phyloP scores from a whole-genome alignment of 2,329 filamentous ascomycete species.

The Beauveria asiatica region DNA sequence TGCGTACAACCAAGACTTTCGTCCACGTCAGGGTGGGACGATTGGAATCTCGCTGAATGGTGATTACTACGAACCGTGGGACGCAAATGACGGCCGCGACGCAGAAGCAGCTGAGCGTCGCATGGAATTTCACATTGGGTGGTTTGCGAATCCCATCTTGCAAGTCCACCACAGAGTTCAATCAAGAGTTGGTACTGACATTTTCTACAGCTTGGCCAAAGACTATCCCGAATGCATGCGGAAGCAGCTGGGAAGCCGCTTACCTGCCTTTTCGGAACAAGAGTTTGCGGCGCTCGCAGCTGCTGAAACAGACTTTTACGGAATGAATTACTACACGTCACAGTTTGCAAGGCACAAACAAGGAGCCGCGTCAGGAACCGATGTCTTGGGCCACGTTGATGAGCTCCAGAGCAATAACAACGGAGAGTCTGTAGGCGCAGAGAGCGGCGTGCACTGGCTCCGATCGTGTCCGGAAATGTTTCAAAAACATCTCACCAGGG shows the following conservation, averaged over 20 bases:
- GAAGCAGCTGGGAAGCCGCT: slow-evolving; percentile 22
- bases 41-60: slow-evolving; percentile 31
- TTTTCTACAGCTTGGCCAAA: slow-evolving; percentile 16
- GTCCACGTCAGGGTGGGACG: slow-evolving; percentile 19
- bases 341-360: slow-evolving; percentile 25
- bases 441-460: slow-evolving; percentile 27
- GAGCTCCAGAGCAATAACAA: slow-evolving; percentile 24
- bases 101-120: slow-evolving; percentile 24
- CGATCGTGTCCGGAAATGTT: slow-evolving; percentile 22
- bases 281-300: slow-evolving; percentile 20
- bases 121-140: slow-evolving; percentile 31
- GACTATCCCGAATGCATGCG: slow-evolving; percentile 30
- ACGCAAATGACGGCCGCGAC: slow-evolving; percentile 18
- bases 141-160: slow-evolving; percentile 33
- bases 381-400: slow-evolving; percentile 27
- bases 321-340: slow-evolving; percentile 34
- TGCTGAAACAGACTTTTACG: slow-evolving; percentile 27
- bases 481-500: slow-evolving; percentile 21
- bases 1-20: slow-evolving; percentile 26
- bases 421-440: slow-evolving; percentile 21
- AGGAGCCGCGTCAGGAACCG: slow-evolving; percentile 18
- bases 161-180: slow-evolving; percentile 12
- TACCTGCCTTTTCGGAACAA: slow-evolving; percentile 21
- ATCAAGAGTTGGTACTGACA: background rate
- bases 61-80: slow-evolving; percentile 30